Percentiles rank a stretch among this genome's conserved stretches.
phyloP scores from a whole-genome alignment of 2,329 filamentous ascomycete genomes.

The Exophiala sp. region DNA sequence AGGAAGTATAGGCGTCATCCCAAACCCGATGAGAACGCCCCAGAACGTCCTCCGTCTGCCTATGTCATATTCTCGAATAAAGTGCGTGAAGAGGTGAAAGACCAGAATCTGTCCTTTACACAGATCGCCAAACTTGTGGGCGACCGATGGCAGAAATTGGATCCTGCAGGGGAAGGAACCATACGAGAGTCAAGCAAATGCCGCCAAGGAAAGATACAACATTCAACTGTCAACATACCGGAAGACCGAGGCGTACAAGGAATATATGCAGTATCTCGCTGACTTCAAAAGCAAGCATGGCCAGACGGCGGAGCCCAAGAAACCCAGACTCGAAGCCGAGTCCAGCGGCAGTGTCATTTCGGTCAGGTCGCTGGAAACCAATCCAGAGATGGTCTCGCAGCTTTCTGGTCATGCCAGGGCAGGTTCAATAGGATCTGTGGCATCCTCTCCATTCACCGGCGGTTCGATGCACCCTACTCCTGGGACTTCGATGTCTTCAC shows the following conservation, averaged over 20 bases:
- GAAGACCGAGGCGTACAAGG: constrained; percentile 63
- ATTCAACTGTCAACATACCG: constrained; percentile 69
- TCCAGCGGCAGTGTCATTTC: constrained; percentile 28
- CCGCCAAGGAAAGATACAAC: constrained; percentile 71
- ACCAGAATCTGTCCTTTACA: constrained; percentile 70
- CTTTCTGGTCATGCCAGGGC: constrained; percentile 21
- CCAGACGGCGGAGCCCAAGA: constrained; percentile 37
- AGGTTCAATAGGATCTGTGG: constrained; percentile 24
- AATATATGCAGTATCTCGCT: constrained; percentile 65
- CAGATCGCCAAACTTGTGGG: constrained; percentile 78
- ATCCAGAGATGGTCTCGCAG: constrained; percentile 8
- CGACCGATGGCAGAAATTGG: constrained; percentile 71
- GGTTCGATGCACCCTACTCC: constrained; percentile 6
- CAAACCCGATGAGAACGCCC: constrained; percentile 70
- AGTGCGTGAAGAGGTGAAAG: constrained; percentile 68
- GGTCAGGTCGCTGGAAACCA: constrained; percentile 19
- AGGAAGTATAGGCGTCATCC: constrained; percentile 31
- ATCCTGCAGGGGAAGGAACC: constrained; percentile 61
- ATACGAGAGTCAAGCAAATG: constrained; percentile 65
- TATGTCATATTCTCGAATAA: constrained; percentile 81
- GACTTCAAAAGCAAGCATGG: constrained; percentile 71
- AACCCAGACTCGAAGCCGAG: constrained; percentile 41
- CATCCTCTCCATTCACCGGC: constrained; percentile 20
- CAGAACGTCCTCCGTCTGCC: constrained; percentile 71
- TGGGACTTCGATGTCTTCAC: constrained; percentile 1